Evolutionary conservation across 2,329 filamentous ascomycete genomes (phyloP).

Genomic region (Pestalotiopsis sp.): DNA sequence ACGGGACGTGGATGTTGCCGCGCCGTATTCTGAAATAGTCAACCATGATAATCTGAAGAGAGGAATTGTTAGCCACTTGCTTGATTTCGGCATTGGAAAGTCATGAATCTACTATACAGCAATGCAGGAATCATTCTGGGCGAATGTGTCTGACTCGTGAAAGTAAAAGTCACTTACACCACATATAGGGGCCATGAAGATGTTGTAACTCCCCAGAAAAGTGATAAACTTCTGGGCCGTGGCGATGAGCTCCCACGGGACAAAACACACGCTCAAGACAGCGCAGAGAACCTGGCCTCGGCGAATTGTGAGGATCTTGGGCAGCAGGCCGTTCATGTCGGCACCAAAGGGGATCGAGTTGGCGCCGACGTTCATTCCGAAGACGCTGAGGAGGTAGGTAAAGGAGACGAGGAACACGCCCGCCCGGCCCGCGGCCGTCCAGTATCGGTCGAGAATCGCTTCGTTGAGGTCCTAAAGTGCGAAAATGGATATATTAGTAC

Average conservation of each 20-base stretch:
- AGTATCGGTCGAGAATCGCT: not conserved
- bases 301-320: conserved; percentile 42
- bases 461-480: not conserved
- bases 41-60: not conserved
- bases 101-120: too few species aligned
- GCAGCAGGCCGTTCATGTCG: conserved; percentile 42
- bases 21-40: not conserved
- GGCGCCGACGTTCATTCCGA: not conserved
- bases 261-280: conserved; percentile 34
- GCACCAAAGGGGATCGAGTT: conserved; percentile 43
- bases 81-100: too few species aligned
- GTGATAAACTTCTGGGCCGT: conserved; percentile 40
- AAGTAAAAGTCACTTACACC: not conserved
- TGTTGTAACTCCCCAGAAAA: conserved; percentile 32
- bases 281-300: conserved; percentile 42
- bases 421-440: not conserved
- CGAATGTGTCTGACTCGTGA: too few species aligned
- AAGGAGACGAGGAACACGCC: not conserved
- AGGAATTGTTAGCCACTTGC: not conserved
- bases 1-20: not conserved
- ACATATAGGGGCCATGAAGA: not conserved
- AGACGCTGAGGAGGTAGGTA: not conserved
- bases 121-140: not conserved
- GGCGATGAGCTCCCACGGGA: conserved; percentile 44
- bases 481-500: not conserved